A percentile compares a stretch with the other conserved stretches of the same genome.
These are phyloP conservation scores for Leishmania arabica DNA, from an alignment of 208 protist genomes.

Conservation along the genomic window DNA sequence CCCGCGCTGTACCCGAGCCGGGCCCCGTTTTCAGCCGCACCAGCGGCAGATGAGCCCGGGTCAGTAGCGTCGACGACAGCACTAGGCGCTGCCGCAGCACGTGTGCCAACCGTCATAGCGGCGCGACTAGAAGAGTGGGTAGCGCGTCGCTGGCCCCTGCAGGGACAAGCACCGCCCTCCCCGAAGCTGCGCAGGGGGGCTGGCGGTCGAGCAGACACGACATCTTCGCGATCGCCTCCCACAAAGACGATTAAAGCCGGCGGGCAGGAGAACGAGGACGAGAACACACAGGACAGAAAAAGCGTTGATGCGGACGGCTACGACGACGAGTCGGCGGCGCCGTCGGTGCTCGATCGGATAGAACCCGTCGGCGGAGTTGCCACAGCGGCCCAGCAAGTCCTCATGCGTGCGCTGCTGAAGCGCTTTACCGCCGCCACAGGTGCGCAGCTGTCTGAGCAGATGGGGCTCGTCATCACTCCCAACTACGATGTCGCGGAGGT, in stretches of 20 bases:
- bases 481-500: conserved; percentile 50
- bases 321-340: not conserved
- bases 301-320: not conserved
- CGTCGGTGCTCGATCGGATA: conserved; percentile 19
- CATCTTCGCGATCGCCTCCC: not conserved
- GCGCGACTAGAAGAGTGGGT: conserved; percentile 41
- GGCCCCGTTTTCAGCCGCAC: not conserved
- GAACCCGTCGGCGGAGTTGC: conserved; percentile 44
- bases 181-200: not conserved
- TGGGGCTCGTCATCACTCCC: conserved; percentile 43
- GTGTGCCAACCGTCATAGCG: conserved; percentile 22
- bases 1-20: not conserved
- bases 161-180: not conserved
- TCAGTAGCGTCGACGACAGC: not conserved
- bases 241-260: not conserved
- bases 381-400: conserved; percentile 44
- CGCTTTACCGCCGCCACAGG: conserved; percentile 42
- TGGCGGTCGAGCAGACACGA: not conserved
- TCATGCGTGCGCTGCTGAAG: conserved; percentile 46
- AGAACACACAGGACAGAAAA: not conserved
- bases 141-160: conserved; percentile 17
- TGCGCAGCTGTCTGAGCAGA: conserved; percentile 42
- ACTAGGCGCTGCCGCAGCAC: not conserved
- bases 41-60: conserved; percentile 1
- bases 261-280: not conserved